Conservation (phyloP, 1,284 basidiomycete species). For the Pascua guehoae region DNA sequence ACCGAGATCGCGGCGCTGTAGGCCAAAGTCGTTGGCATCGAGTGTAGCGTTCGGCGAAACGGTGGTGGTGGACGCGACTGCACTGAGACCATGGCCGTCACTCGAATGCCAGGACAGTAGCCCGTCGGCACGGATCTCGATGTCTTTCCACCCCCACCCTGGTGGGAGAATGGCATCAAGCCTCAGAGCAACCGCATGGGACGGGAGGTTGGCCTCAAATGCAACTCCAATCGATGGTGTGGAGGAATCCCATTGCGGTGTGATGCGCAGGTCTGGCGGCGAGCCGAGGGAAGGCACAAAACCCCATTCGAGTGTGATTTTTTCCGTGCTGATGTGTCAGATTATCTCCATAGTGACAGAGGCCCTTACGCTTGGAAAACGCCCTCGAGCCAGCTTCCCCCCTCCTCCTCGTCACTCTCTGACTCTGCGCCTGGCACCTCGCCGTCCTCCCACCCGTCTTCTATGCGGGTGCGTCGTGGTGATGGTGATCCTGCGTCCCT, state of each 20-base stretch:
- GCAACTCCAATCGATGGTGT: slow-evolving; percentile 23
- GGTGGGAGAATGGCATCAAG: slow-evolving; percentile 28
- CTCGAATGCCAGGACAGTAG: slow-evolving; percentile 29
- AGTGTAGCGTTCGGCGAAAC: slow-evolving; percentile 15
- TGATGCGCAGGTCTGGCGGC: slow-evolving; percentile 23
- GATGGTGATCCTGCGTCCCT: slow-evolving; percentile 9
- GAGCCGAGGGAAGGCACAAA: slow-evolving; percentile 14
- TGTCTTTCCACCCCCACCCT: slow-evolving; percentile 38
- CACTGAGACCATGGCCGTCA: slow-evolving; percentile 23
- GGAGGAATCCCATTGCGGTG: slow-evolving; percentile 23
- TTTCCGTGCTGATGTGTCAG: slow-evolving; percentile 29
- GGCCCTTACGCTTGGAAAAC: slow-evolving; percentile 36
- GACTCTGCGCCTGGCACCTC: slow-evolving; percentile 27
- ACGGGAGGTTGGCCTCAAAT: slow-evolving; percentile 20
- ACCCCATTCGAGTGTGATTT: slow-evolving; percentile 35
- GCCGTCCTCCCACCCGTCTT: slow-evolving; percentile 41
- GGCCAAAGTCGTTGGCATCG: slow-evolving; percentile 24
- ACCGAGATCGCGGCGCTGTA: neutral
- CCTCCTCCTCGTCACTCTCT: slow-evolving; percentile 18
- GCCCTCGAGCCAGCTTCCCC: slow-evolving; percentile 38
- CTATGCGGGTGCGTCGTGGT: slow-evolving; percentile 3
- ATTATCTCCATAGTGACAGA: too few relatives aligned
- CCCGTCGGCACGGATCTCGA: slow-evolving; percentile 30
- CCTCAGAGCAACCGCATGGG: slow-evolving; percentile 1
- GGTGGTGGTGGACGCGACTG: slow-evolving; percentile 9